These are phyloP conservation scores for Cardiosporidium cionae DNA, from an alignment of 169 alveolate species.

Conservation along the genomic window DNA sequence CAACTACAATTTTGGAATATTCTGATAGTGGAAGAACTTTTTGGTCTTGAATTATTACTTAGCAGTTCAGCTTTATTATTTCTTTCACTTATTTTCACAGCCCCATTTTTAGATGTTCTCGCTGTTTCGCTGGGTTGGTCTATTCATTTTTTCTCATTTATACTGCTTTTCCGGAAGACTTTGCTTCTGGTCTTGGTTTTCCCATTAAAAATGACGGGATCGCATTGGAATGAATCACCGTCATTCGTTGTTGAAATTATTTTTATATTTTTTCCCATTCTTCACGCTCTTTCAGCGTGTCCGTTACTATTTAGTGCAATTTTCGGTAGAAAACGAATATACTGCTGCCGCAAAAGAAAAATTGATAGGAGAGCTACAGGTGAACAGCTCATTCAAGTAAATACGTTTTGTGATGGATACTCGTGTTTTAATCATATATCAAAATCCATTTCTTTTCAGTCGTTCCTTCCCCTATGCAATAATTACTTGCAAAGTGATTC, in stretches of 20 bases:
- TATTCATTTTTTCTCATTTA: neutral
- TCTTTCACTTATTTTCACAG: neutral
- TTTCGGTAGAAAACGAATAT: too few relatives aligned
- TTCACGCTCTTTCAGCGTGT: too few relatives aligned
- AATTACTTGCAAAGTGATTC: neutral
- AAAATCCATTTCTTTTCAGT: neutral
- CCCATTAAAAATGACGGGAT: too few relatives aligned
- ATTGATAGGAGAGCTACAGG: too few relatives aligned
- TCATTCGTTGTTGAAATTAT: too few relatives aligned
- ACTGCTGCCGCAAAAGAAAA: too few relatives aligned
- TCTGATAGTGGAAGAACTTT: neutral
- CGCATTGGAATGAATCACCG: too few relatives aligned
- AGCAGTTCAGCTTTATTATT: neutral
- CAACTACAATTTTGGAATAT: neutral
- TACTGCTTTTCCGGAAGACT: neutral
- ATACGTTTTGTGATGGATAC: too few relatives aligned
- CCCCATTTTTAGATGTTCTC: neutral
- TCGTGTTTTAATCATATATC: neutral
- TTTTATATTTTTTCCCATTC: too few relatives aligned
- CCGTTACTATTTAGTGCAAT: too few relatives aligned
- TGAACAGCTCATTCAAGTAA: too few relatives aligned
- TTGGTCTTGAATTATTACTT: neutral
- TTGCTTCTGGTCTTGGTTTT: neutral
- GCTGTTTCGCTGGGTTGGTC: neutral
- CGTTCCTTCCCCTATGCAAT: neutral